Conservation (phyloP, 2,329 filamentous ascomycete species). For the Cryphonectria carpinicola region DNA sequence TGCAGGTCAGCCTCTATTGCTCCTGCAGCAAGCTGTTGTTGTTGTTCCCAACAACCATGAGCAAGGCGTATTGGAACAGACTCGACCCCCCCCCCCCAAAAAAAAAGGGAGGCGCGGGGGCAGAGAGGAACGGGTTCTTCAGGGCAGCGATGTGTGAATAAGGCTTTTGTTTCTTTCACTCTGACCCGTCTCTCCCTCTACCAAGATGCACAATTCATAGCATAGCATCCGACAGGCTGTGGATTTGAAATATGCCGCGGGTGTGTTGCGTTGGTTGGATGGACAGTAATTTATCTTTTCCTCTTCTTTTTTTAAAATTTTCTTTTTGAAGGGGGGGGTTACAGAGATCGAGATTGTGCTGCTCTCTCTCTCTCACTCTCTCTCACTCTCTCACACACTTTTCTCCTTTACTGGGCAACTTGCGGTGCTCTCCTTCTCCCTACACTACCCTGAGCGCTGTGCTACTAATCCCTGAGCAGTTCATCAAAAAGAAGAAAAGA, state of each 20-base stretch:
- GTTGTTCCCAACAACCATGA: no score
- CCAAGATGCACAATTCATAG: no score
- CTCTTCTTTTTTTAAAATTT: neutral
- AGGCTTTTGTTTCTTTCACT: no score
- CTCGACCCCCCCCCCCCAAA: no score
- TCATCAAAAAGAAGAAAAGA: neutral
- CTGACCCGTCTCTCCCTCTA: no score
- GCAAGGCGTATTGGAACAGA: no score
- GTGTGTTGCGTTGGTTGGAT: neutral
- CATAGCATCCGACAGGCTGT: no score
- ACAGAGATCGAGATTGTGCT: neutral
- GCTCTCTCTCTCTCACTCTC: neutral
- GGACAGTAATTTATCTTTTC: neutral
- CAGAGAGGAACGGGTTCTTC: neutral
- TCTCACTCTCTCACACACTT: no score
- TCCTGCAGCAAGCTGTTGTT: neutral
- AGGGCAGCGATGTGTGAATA: neutral
- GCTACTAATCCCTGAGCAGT: no score
- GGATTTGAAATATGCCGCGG: neutral
- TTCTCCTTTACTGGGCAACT: neutral
- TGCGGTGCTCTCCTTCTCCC: neutral
- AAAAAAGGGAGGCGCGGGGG: no score
- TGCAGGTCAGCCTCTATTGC: no score
- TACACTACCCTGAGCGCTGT: neutral
- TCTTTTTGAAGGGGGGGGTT: neutral